phyloP scores from a whole-genome alignment of 768 basidiomycete species.

The Naganishia friedmannii region DNA sequence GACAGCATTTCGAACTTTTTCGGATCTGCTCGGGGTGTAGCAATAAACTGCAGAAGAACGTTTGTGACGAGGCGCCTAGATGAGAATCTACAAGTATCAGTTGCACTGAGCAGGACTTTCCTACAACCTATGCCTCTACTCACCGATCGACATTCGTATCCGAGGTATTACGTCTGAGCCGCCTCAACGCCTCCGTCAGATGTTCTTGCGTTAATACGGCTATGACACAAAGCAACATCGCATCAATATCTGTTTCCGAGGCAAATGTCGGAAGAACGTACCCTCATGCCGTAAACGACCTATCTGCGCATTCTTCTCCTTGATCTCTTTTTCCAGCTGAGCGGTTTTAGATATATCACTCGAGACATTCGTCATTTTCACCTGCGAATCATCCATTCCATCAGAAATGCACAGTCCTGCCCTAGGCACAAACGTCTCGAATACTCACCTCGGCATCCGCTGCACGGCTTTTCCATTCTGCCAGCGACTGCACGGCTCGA shows the following conservation, averaged over 20 bases:
- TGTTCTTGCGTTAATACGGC: constrained; percentile 98
- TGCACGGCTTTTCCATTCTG: constrained; percentile 87
- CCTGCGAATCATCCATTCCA: neutral
- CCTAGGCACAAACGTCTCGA: constrained; percentile 1
- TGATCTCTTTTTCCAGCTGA: constrained; percentile 81
- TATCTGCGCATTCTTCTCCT: constrained; percentile 93
- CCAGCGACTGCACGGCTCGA: constrained; percentile 69
- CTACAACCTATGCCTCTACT: constrained; percentile 22
- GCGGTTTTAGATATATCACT: constrained; percentile 65
- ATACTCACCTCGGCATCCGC: constrained; percentile 74
- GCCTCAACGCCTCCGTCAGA: constrained; percentile 92
- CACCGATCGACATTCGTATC: constrained; percentile 79
- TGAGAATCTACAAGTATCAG: neutral
- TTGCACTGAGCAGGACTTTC: neutral
- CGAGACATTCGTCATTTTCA: constrained; percentile 64
- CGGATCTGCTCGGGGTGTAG: constrained; percentile 81
- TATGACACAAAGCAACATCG: constrained; percentile 45
- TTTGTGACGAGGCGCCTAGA: constrained; percentile 85
- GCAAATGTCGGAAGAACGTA: constrained; percentile 47
- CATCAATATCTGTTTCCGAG: neutral
- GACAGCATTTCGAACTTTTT: constrained; percentile 97
- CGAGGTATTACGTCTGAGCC: constrained; percentile 77
- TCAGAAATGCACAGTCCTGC: too few species aligned
- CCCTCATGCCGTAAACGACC: constrained; percentile 93
- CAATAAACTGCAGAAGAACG: constrained; percentile 82